These are phyloP conservation scores for Metarhizium humberi DNA, from an alignment of 2,329 filamentous ascomycete species.

Conservation along the genomic window DNA sequence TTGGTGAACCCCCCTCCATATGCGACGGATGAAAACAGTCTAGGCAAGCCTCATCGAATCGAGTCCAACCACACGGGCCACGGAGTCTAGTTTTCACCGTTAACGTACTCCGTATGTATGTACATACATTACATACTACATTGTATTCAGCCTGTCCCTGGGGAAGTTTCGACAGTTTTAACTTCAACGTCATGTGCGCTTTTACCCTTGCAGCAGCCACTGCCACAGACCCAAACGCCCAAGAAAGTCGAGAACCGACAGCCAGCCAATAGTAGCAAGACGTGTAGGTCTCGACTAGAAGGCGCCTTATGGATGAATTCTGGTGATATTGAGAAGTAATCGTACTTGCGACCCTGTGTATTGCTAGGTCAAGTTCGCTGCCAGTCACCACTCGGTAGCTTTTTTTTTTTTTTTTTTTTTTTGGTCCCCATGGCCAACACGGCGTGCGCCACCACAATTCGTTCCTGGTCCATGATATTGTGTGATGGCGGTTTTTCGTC, in stretches of 20 bases:
- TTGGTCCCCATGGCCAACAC: too few species aligned
- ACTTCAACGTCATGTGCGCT: too few species aligned
- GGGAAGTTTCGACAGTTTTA: too few species aligned
- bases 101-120: too few species aligned
- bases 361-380: not conserved
- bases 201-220: not conserved
- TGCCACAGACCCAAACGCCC: not conserved
- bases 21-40: not conserved
- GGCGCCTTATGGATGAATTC: not conserved
- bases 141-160: too few species aligned
- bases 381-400: too few species aligned
- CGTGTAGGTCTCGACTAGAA: not conserved
- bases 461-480: not conserved
- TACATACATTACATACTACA: too few species aligned
- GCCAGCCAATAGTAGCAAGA: too few species aligned
- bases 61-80: not conserved
- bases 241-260: not conserved
- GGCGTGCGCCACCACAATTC: not conserved
- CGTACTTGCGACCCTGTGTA: not conserved
- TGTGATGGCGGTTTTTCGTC: not conserved
- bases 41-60: not conserved
- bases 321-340: not conserved
- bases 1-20: not conserved
- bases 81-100: not conserved
- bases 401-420: too few species aligned